Percentiles rank a stretch among this genome's conserved stretches.
Conservation (phyloP, 495 filamentous ascomycete genomes). For the Aspergillus kassunensis region DNA sequence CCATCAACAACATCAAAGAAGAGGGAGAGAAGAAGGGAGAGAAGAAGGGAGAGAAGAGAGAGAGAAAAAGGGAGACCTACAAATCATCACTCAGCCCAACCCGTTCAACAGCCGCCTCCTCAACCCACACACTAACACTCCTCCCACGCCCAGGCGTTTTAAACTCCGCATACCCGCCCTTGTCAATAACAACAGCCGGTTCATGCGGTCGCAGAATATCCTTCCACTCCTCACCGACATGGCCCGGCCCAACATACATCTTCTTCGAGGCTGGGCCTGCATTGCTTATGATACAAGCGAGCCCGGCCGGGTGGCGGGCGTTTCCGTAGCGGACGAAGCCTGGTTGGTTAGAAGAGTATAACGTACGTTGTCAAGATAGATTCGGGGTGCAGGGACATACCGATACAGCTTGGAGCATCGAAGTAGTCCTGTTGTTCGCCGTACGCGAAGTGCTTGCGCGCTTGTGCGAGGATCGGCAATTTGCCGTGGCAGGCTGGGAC, state of each 20-base stretch:
- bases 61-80: no score
- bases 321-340: conserved; percentile 17
- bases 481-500: conserved; percentile 55
- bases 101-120: neutral
- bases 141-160: neutral
- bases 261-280: neutral
- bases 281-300: conserved; percentile 12
- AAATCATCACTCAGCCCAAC: neutral
- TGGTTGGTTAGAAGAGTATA: neutral
- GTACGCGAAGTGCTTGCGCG: conserved; percentile 63
- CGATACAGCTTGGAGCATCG: conserved; percentile 59
- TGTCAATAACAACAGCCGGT: neutral
- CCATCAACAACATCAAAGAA: no score
- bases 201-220: neutral
- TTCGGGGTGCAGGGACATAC: conserved; percentile 21
- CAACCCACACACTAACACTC: conserved; percentile 11
- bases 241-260: conserved; percentile 10
- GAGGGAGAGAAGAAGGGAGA: no score
- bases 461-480: conserved; percentile 57
- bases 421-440: conserved; percentile 69
- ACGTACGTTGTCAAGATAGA: neutral
- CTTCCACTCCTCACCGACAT: conserved; percentile 7
- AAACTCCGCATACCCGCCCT: conserved; percentile 8
- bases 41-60: no score
- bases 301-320: conserved; percentile 5